Conservation (phyloP, 192 early-diverging fungal species). For the Allomyces macrogynus region DNA sequence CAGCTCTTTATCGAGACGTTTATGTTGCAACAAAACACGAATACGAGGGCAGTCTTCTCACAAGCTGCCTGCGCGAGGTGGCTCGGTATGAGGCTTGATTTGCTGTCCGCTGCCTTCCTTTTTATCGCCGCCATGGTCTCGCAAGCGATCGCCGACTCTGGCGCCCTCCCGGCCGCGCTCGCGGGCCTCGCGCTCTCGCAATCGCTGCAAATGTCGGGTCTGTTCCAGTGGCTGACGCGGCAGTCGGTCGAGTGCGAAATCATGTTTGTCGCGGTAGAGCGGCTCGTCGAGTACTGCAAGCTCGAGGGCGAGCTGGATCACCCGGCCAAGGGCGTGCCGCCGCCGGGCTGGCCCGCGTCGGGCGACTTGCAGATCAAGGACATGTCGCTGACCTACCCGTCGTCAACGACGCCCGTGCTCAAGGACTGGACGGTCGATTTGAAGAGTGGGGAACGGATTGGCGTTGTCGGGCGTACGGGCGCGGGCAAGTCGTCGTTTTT, state of each 20-base stretch:
- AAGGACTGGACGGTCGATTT: conserved; percentile 36
- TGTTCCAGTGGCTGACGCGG: conserved; percentile 25
- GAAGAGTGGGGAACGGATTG: conserved; percentile 47
- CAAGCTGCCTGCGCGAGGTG: conserved; percentile 29
- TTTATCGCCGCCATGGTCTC: conserved; percentile 24
- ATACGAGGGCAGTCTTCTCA: conserved; percentile 32
- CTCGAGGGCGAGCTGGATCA: conserved; percentile 58
- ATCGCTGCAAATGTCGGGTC: conserved; percentile 29
- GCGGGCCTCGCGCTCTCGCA: conserved; percentile 29
- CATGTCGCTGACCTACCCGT: conserved; percentile 38
- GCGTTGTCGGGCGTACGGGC: conserved; percentile 74
- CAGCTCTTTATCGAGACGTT: conserved; percentile 32
- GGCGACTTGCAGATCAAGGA: conserved; percentile 37
- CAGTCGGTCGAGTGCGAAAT: conserved; percentile 31
- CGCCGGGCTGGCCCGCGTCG: conserved; percentile 32
- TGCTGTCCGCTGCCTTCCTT: conserved; percentile 22
- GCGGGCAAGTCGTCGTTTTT: conserved; percentile 54
- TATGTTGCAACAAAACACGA: conserved; percentile 30
- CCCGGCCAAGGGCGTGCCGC: conserved; percentile 12
- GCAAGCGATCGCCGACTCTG: conserved; percentile 9
- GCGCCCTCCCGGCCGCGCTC: conserved; percentile 24
- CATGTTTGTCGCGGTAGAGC: conserved; percentile 38
- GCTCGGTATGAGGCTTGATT: conserved; percentile 32
- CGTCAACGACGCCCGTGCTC: conserved; percentile 27
- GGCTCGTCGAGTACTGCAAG: conserved; percentile 37